Evolutionary conservation across 371 early-diverging fungal species (phyloP), one percentile per base, ranked within the genome.

Genomic region (Parasitella parasitica): DNA sequence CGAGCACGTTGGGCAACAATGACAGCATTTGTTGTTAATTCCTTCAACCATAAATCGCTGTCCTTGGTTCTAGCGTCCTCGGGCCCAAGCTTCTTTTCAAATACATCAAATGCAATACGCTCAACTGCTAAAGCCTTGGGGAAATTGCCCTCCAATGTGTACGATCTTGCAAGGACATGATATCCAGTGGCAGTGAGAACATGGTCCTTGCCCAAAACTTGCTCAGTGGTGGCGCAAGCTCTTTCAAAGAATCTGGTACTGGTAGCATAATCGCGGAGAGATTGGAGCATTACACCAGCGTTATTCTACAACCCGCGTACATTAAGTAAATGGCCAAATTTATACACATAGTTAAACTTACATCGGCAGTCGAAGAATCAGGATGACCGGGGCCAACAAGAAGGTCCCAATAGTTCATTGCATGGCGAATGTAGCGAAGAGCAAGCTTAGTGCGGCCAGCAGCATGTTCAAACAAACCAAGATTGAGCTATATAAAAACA

Each of bases 381-480:
- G 94, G 93, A 74, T 95, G 94, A 43, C 83, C 81, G 43, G 79
- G 72, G 41, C 89, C 90, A 70, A 88, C 88, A 38, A 94, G 78
- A 54, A 94, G 74, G 67, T 90, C 84, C 93, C 95, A 93, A 58
- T 87, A 87, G 59, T 86, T 83, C 69, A 94, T 70, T 1, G 96
- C 94, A 61, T 93, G 95, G 26, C 80, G 76, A 73, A 96, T 78
- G 55, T 89, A 90, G 48, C 85, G 85, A 56, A 97, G 85, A 20
- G 92, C 94, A 61, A 88, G 77, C 55, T 87, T 79, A 4, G 86
- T 85, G 66, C 92, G 88, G 6, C 91, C 92, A 66, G 86, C 79
- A 9, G 89, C 84, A 67, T 89, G 90, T 78, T 96, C 96, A 76
- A 92, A 95, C 73, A 91, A 83, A 30, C 91, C 95, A 67, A 94